Conservation (phyloP, 352 stramenopile genomes). For the Nannochloropsis limnetica region DNA sequence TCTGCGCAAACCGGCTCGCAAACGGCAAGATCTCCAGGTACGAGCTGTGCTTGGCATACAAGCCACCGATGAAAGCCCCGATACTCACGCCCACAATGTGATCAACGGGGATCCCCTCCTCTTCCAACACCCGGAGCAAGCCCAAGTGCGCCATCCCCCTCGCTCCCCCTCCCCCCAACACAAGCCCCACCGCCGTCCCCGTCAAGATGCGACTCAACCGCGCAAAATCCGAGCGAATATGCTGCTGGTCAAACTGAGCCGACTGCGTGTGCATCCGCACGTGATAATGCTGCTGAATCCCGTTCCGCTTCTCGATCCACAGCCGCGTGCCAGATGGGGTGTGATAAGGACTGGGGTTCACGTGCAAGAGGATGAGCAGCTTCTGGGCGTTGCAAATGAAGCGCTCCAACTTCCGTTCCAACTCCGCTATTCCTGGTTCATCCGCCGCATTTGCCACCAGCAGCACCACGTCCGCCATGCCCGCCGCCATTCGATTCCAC, state of each 20-base stretch:
- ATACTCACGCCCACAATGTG: slow-evolving; percentile 77
- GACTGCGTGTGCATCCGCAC: slow-evolving; percentile 54
- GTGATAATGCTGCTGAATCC: slow-evolving; percentile 42
- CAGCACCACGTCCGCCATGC: slow-evolving; percentile 56
- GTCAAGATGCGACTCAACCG: slow-evolving; percentile 77
- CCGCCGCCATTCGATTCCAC: slow-evolving; percentile 56
- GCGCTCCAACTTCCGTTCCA: slow-evolving; percentile 54
- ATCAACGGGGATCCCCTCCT: slow-evolving; percentile 80
- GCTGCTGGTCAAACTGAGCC: slow-evolving; percentile 47
- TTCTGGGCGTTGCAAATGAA: slow-evolving; percentile 44
- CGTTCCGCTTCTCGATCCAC: slow-evolving; percentile 38
- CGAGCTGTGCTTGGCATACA: slow-evolving; percentile 45
- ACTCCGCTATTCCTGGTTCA: slow-evolving; percentile 41
- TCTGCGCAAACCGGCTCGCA: slow-evolving; percentile 53
- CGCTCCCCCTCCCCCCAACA: slow-evolving; percentile 81
- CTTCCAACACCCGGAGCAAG: slow-evolving; percentile 77
- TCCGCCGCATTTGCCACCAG: slow-evolving; percentile 54
- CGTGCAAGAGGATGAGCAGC: slow-evolving; percentile 39
- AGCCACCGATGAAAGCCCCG: slow-evolving; percentile 53
- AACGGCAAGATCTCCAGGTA: slow-evolving; percentile 35
- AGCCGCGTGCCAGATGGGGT: slow-evolving; percentile 37
- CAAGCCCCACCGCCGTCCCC: slow-evolving; percentile 77
- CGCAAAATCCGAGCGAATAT: slow-evolving; percentile 49
- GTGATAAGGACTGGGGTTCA: slow-evolving; percentile 39
- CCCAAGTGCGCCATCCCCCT: slow-evolving; percentile 83